phyloP scores from a whole-genome alignment of 2,329 filamentous ascomycete genomes.

The Chaetomium sp. region DNA sequence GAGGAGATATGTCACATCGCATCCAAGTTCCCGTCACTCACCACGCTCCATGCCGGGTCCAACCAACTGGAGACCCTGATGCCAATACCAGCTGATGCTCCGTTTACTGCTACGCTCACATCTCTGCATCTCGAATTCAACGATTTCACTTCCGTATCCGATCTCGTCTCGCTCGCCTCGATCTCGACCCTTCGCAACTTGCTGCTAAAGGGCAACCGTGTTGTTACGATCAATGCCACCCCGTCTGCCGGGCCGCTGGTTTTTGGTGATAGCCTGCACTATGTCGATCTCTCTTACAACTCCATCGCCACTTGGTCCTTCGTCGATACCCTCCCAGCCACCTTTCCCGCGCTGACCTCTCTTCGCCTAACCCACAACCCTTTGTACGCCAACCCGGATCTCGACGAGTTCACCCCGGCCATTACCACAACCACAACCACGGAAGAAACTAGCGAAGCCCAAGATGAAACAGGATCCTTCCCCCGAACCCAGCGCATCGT shows the following conservation, averaged over 20 bases:
- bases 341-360: conserved; percentile 67
- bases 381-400: conserved; percentile 54
- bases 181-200: conserved; percentile 50
- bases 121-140: conserved; percentile 69
- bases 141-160: conserved; percentile 51
- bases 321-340: conserved; percentile 58
- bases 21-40: conserved; percentile 47
- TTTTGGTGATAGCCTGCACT: conserved; percentile 51
- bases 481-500: not conserved
- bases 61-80: conserved; percentile 52
- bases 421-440: conserved; percentile 14
- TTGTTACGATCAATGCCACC: conserved; percentile 38
- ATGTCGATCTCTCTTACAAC: conserved; percentile 71
- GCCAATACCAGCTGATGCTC: conserved; percentile 29
- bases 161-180: conserved; percentile 46
- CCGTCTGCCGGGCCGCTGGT: conserved; percentile 36
- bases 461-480: not conserved
- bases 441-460: not conserved
- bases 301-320: conserved; percentile 63
- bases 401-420: conserved; percentile 25
- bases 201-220: conserved; percentile 72
- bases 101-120: conserved; percentile 47
- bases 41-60: conserved; percentile 45
- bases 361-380: conserved; percentile 84
- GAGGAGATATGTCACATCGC: conserved; percentile 52